These are phyloP conservation scores for Monosporascus sp. DNA, from an alignment of 2,329 filamentous ascomycete genomes.

Conservation along the genomic window DNA sequence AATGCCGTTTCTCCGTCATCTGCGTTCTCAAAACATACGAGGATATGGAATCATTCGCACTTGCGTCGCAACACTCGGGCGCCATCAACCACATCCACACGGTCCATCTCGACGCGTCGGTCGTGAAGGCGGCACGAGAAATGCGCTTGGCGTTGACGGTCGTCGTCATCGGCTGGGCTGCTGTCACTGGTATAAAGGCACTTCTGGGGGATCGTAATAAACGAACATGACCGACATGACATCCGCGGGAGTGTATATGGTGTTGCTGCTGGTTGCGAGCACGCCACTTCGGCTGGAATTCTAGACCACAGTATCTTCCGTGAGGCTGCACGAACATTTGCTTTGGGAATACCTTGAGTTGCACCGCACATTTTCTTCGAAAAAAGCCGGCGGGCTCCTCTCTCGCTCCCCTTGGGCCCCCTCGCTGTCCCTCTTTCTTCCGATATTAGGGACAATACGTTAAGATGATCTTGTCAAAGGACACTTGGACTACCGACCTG, in stretches of 20 bases:
- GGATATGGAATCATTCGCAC: constrained; percentile 29
- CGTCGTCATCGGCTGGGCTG: constrained; percentile 27
- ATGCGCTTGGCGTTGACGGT: constrained; percentile 25
- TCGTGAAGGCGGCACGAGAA: constrained; percentile 22
- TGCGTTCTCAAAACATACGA: neutral
- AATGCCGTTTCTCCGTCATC: no score
- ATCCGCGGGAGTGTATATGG: neutral
- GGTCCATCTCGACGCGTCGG: constrained; percentile 23
- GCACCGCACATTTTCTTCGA: no score
- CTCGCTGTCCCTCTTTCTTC: no score
- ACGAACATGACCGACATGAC: constrained; percentile 1
- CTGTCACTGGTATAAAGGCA: constrained; percentile 23
- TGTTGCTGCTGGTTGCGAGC: neutral
- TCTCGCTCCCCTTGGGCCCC: no score
- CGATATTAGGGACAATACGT: no score
- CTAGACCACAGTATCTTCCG: no score
- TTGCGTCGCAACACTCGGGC: constrained; percentile 29
- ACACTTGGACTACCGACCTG: no score
- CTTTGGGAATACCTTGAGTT: no score
- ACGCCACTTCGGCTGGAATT: no score
- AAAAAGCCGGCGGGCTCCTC: no score
- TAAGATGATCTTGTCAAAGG: no score
- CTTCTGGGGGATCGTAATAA: constrained; percentile 5
- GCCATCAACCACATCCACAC: constrained; percentile 29
- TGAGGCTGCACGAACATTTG: no score